phyloP scores from a whole-genome alignment of 2,329 filamentous ascomycete species.

The Truncatella angustata region DNA sequence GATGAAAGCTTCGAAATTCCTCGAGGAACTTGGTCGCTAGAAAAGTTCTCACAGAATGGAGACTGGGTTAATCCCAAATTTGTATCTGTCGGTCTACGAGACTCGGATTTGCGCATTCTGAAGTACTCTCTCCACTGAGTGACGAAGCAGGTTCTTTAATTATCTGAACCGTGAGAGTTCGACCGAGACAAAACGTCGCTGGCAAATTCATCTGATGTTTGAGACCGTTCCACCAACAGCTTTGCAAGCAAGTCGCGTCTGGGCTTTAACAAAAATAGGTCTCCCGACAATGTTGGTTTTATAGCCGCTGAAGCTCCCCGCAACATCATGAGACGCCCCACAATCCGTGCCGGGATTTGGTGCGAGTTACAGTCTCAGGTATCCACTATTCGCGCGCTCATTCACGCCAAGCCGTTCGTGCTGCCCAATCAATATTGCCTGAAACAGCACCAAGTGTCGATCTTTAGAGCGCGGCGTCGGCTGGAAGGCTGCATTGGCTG shows the following conservation, averaged over 20 bases:
- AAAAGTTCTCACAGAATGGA: no score
- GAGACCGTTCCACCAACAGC: not conserved
- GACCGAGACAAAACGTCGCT: not conserved
- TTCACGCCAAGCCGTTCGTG: not conserved
- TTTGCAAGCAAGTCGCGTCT: not conserved
- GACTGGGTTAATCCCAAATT: no score
- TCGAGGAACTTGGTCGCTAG: no score
- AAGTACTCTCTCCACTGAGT: not conserved
- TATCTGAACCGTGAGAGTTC: not conserved
- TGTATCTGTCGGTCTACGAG: no score
- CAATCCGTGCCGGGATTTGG: not conserved
- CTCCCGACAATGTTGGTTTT: not conserved
- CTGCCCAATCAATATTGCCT: not conserved
- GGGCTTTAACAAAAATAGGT: not conserved
- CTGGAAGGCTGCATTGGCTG: not conserved
- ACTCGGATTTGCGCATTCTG: no score
- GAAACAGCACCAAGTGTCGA: not conserved
- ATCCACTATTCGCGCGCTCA: not conserved
- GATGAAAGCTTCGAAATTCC: no score
- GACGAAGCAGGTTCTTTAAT: not conserved
- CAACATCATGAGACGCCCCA: not conserved
- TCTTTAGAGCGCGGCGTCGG: not conserved
- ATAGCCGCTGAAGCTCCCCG: not conserved
- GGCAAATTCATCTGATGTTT: not conserved
- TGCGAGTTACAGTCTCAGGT: not conserved